Percentiles rank a stretch among this genome's conserved stretches.
phyloP scores from a whole-genome alignment of 2,329 filamentous ascomycete species.

The Lasiodiplodia hormozganensis region DNA sequence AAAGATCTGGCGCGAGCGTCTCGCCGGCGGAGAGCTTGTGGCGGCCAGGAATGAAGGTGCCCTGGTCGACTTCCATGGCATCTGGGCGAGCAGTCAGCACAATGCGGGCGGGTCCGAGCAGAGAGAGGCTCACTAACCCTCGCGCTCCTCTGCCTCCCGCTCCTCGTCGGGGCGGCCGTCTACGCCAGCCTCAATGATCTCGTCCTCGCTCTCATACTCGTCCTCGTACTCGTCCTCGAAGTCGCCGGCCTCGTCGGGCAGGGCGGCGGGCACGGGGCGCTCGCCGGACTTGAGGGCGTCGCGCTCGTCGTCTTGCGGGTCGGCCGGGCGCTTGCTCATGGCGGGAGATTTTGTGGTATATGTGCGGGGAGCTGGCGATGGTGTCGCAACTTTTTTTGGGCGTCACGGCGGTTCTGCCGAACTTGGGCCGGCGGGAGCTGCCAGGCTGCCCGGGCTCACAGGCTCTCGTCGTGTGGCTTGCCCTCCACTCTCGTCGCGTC shows the following conservation, averaged over 20 bases:
- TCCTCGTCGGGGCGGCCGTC: conserved; percentile 92
- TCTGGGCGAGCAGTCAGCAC: conserved; percentile 50
- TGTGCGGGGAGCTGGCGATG: background rate
- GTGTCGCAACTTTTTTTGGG: conserved; percentile 30
- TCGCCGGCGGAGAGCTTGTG: conserved; percentile 91
- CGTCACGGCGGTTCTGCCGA: conserved; percentile 2
- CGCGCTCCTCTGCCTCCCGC: conserved; percentile 86
- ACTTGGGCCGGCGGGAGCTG: conserved; percentile 6
- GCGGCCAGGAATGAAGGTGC: conserved; percentile 94
- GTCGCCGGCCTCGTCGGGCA: conserved; percentile 64
- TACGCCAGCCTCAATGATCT: conserved; percentile 92
- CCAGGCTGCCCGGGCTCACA: background rate
- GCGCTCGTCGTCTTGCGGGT: conserved; percentile 56
- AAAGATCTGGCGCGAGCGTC: conserved; percentile 86
- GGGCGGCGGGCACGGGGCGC: conserved; percentile 59
- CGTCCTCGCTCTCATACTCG: conserved; percentile 88
- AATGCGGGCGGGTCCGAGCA: background rate
- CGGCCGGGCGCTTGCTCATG: conserved; percentile 68
- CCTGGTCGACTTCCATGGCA: conserved; percentile 92
- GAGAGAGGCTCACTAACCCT: conserved; percentile 53
- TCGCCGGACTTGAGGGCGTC: conserved; percentile 68
- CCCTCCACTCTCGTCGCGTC: background rate
- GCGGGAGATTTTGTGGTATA: conserved; percentile 31
- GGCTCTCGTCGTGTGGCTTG: conserved; percentile 1
- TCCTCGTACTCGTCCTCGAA: conserved; percentile 97